Percentiles rank a stretch among this genome's conserved stretches.
phyloP scores from a whole-genome alignment of 108 stramenopile genomes.

The Mediolabrus comicus region DNA sequence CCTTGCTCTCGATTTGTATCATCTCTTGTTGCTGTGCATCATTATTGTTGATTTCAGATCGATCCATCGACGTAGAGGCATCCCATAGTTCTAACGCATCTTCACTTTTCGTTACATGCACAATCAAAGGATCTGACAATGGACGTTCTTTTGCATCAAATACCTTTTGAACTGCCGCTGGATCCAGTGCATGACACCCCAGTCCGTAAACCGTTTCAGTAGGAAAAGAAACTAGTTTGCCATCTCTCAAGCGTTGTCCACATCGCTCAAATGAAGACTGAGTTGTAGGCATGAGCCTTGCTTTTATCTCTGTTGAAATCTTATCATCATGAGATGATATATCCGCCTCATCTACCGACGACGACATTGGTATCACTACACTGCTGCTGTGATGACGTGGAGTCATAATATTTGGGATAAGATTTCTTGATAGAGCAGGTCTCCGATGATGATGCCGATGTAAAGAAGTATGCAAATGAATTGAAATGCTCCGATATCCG shows the following conservation, averaged over 20 bases:
- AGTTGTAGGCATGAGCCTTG: slow-evolving; percentile 36
- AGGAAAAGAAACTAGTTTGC: slow-evolving; percentile 84
- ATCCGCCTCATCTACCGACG: background rate
- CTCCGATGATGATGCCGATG: background rate
- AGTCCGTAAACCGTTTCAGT: slow-evolving; percentile 99
- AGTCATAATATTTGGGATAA: background rate
- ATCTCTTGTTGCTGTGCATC: slow-evolving; percentile 5
- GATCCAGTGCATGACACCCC: slow-evolving; percentile 94
- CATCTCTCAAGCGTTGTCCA: slow-evolving; percentile 65
- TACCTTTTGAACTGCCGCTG: slow-evolving; percentile 77
- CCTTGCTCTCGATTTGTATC: slow-evolving; percentile 40
- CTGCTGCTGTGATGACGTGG: background rate
- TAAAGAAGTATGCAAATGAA: background rate
- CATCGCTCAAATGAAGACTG: slow-evolving; percentile 49
- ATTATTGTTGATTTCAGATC: background rate
- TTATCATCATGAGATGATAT: background rate
- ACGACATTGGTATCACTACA: background rate
- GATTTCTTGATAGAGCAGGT: background rate
- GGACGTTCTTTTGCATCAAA: slow-evolving; percentile 95
- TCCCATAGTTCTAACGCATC: slow-evolving; percentile 77
- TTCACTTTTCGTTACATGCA: slow-evolving; percentile 77
- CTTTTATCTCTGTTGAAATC: background rate
- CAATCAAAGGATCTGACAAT: slow-evolving; percentile 94
- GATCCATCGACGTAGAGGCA: slow-evolving; percentile 30
- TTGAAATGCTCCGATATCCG: background rate